These are phyloP conservation scores for Henckelia pumila DNA, from an alignment of 257 asterid species.

Conservation along the genomic window DNA sequence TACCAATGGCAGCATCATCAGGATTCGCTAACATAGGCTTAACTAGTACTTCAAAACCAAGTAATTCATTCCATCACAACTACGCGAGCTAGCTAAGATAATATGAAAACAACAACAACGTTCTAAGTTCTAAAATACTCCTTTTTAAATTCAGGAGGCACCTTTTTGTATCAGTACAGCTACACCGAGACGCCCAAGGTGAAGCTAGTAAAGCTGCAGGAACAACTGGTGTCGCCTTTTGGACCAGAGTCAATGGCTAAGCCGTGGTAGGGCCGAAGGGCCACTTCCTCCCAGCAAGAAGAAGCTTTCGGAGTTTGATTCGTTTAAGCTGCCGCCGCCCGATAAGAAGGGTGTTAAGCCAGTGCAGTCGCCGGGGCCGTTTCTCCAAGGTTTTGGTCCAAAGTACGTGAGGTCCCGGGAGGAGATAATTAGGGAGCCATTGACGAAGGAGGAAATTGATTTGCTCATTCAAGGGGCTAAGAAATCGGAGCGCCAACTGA, in stretches of 20 bases:
- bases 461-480: slow-evolving; percentile 51
- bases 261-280: no score
- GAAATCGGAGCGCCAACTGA: slow-evolving; percentile 64
- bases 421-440: slow-evolving; percentile 72
- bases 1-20: slow-evolving; percentile 96
- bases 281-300: slow-evolving; percentile 74
- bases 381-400: no score
- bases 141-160: slow-evolving; percentile 73
- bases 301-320: slow-evolving; percentile 81
- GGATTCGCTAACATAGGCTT: slow-evolving; percentile 96
- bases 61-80: slow-evolving; percentile 33
- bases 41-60: slow-evolving; percentile 32
- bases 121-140: not conserved
- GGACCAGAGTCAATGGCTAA: slow-evolving; percentile 72
- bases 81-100: no score
- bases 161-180: slow-evolving; percentile 92
- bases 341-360: slow-evolving; percentile 90
- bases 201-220: slow-evolving; percentile 74
- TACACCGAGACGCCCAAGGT: slow-evolving; percentile 90
- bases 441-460: slow-evolving; percentile 65
- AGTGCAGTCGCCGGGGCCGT: no score
- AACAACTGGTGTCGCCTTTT: slow-evolving; percentile 83
- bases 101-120: slow-evolving; percentile 32
- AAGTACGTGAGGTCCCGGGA: no score
- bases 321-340: slow-evolving; percentile 83